Conservation (phyloP, 2,329 filamentous ascomycete genomes). For the Botryotinia narcissicola region DNA sequence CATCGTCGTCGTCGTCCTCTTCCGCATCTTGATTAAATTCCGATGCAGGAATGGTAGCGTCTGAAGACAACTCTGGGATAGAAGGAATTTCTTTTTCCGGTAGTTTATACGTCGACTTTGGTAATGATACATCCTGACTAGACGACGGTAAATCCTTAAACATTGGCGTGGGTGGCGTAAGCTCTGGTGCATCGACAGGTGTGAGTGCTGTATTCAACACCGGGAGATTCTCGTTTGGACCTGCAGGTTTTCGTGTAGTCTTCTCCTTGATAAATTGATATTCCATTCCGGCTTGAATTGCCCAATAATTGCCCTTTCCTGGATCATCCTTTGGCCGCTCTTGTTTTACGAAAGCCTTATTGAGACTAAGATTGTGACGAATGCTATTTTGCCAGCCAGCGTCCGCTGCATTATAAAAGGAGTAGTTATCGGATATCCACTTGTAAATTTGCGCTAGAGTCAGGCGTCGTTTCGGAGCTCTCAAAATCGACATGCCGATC, state of each 20-base stretch:
- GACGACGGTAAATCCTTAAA: conserved; percentile 34
- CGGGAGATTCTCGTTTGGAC: conserved; percentile 52
- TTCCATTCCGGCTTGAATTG: conserved; percentile 87
- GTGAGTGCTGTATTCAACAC: conserved; percentile 31
- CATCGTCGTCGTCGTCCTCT: conserved; percentile 36
- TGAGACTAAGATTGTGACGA: conserved; percentile 92
- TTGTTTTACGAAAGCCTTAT: conserved; percentile 95
- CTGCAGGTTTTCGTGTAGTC: conserved; percentile 57
- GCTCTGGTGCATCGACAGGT: conserved; percentile 29
- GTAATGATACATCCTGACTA: conserved; percentile 29
- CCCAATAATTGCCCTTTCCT: conserved; percentile 97
- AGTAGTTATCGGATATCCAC: conserved; percentile 96
- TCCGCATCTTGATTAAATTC: conserved; percentile 58
- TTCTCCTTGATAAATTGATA: conserved; percentile 88
- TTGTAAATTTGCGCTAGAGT: conserved; percentile 97
- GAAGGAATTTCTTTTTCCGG: conserved; percentile 30
- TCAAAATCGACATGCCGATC: conserved; percentile 94
- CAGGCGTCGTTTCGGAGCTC: conserved; percentile 76
- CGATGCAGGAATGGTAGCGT: conserved; percentile 73
- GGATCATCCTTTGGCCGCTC: conserved; percentile 96
- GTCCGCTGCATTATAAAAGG: conserved; percentile 80
- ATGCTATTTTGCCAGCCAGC: conserved; percentile 99
- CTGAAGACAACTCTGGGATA: conserved; percentile 64
- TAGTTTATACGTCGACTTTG: conserved; percentile 27
- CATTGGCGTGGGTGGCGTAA: conserved; percentile 24